Evolutionary conservation across 164 flowering plant genomes (phyloP).

Genomic region (Aristolochia fimbriata): DNA sequence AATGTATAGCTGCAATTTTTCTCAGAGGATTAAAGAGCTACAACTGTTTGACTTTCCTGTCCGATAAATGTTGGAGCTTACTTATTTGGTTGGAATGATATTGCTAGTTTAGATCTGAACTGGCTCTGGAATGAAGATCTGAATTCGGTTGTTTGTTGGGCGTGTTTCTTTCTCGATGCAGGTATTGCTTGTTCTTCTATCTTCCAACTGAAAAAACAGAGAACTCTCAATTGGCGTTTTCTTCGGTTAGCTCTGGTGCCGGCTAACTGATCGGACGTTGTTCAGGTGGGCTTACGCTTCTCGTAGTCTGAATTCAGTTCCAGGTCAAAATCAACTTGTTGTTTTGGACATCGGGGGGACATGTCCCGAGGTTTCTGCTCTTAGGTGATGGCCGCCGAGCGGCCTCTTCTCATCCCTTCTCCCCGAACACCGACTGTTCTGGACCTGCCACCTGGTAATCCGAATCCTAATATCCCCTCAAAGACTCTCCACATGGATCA

Average conservation of each 20-base stretch:
- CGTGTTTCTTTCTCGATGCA: background rate
- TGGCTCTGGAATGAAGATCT: too few species aligned
- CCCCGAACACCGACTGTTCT: slow-evolving; percentile 20
- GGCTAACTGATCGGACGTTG: background rate
- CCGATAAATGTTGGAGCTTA: too few species aligned
- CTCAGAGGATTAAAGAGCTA: too few species aligned
- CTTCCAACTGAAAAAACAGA: too few species aligned
- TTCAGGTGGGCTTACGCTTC: background rate
- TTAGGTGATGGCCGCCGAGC: slow-evolving; percentile 36
- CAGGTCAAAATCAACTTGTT: background rate
- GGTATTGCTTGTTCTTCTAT: too few species aligned
- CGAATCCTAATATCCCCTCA: slow-evolving; percentile 1
- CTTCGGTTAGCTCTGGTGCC: background rate
- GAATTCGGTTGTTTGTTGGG: background rate
- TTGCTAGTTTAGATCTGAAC: too few species aligned
- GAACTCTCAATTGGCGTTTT: too few species aligned
- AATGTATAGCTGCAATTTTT: too few species aligned
- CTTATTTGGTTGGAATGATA: too few species aligned
- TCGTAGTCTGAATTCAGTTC: background rate
- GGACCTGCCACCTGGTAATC: background rate
- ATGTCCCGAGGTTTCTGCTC: slow-evolving; percentile 13
- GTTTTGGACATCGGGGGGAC: slow-evolving; percentile 5
- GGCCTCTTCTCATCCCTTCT: slow-evolving; percentile 38
- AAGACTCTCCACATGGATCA: slow-evolving; percentile 7
- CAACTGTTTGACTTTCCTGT: too few species aligned